Evolutionary conservation across 164 flowering plant genomes (phyloP), one percentile per base, ranked within the genome.

Genomic region (Pachysandra terminalis): DNA sequence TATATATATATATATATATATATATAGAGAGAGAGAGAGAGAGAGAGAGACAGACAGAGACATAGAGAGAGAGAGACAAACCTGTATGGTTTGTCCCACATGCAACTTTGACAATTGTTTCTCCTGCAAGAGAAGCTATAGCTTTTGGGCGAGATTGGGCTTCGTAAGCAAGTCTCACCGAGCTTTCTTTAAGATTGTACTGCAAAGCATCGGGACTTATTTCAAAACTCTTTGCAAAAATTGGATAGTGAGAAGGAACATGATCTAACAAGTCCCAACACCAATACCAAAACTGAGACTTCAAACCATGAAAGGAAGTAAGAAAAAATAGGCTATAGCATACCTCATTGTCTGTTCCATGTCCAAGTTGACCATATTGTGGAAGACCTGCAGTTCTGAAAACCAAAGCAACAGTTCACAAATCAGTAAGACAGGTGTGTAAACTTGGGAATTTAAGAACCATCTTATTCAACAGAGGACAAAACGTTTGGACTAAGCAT

Each of bases 21-120:
- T 45, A 15, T 45, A 13, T 45, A 10, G 21, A 69, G 27, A 59
- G 5, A 14, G 24, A 9, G 53, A 28, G 16, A 9, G 37, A 53
- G 53, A 32, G 21, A 54, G 40, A 63, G n/a, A 25, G 24, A 41
- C 13, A 22, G 48, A 67, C 17, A 3, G 6, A 51, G 40, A 58
- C 35, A 53, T 59, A 10, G 48, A n/a, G 49, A 16, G 63, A 32
- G 56, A 26, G 51, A 9, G 27, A 52, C 23, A 35, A 37, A 95
- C 99, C 98, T 83, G 99, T 89, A 80, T 96, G 99, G 78, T 96
- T 96, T 68, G 91, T 71, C 81, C 99, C 99, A 81, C 98, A 96
- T 53, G 96, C 97, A 80, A 86, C 97, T 85, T 93, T 96, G 19
- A 87, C 91, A 67, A 96, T 79, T 65, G 90, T 88, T 74, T 86